A percentile compares a stretch with the other conserved stretches of the same genome.
phyloP scores from a whole-genome alignment of 371 early-diverging fungal genomes.

The Mortierella sp. region DNA sequence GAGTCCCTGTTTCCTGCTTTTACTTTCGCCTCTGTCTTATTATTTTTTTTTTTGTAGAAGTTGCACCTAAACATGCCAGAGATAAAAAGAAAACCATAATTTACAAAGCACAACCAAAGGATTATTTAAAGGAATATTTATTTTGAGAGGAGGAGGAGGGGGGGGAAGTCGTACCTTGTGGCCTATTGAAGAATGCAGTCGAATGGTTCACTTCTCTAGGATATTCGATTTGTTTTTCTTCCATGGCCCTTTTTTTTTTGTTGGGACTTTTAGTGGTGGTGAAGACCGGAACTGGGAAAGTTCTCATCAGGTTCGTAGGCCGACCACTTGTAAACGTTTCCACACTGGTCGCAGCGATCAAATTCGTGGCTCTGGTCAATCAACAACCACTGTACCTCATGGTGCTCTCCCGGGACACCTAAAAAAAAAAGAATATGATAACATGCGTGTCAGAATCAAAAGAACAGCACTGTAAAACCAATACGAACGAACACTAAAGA shows the following conservation, averaged over 20 bases:
- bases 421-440: background rate
- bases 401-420: slow-evolving; percentile 56
- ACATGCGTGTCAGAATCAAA: background rate
- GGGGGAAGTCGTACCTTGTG: background rate
- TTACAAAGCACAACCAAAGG: background rate
- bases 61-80: background rate
- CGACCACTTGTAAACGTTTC: slow-evolving; percentile 78
- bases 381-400: slow-evolving; percentile 52
- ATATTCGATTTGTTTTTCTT: background rate
- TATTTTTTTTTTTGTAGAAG: background rate
- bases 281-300: slow-evolving; percentile 47
- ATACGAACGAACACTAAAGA: no score
- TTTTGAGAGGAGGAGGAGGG: background rate
- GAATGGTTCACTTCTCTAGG: slow-evolving; percentile 9
- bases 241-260: background rate
- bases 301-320: slow-evolving; percentile 56
- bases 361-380: slow-evolving; percentile 73
- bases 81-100: background rate
- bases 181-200: background rate
- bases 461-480: no score
- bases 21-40: background rate
- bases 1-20: background rate
- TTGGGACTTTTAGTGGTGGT: slow-evolving; percentile 24
- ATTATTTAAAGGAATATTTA: background rate
- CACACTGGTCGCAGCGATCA: slow-evolving; percentile 98